A percentile compares a stretch with the other conserved stretches of the same genome.
phyloP scores from a whole-genome alignment of 106 monocot genomes.

The Acorus calamus region DNA sequence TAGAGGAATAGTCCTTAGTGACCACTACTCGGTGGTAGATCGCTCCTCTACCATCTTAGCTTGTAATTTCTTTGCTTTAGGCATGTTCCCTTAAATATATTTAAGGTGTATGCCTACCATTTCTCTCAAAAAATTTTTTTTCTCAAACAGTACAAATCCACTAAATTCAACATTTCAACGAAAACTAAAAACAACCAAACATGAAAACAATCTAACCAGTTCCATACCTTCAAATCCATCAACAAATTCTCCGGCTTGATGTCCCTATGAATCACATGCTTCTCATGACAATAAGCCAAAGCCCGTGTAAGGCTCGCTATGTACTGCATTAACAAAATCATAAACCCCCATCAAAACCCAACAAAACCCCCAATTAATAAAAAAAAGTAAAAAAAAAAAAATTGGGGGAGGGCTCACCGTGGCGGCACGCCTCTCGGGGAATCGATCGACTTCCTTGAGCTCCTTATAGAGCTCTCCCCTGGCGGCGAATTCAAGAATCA shows the following conservation, averaged over 20 bases:
- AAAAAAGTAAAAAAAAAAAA: background rate
- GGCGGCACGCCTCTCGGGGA: constrained; percentile 66
- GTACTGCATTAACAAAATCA: constrained; percentile 32
- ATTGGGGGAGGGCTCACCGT: constrained; percentile 31
- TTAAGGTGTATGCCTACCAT: no score
- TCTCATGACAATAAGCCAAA: constrained; percentile 75
- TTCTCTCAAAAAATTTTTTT: no score
- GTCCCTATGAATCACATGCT: constrained; percentile 94
- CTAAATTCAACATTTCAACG: no score
- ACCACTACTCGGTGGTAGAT: no score
- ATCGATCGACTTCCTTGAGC: constrained; percentile 43
- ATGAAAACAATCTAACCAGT: background rate
- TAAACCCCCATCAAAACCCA: constrained; percentile 3
- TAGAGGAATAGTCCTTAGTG: no score
- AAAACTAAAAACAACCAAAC: background rate
- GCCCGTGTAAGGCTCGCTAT: constrained; percentile 73
- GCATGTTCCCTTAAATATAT: no score
- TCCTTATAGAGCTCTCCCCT: constrained; percentile 76
- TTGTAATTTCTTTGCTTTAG: no score
- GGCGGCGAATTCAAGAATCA: constrained; percentile 81
- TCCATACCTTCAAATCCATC: constrained; percentile 64
- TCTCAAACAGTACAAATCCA: no score
- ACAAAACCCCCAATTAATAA: background rate
- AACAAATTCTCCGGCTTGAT: constrained; percentile 96
- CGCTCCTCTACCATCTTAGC: no score